Evolutionary conservation across 768 basidiomycete species (phyloP).

Genomic region (Naganishia randhawae): DNA sequence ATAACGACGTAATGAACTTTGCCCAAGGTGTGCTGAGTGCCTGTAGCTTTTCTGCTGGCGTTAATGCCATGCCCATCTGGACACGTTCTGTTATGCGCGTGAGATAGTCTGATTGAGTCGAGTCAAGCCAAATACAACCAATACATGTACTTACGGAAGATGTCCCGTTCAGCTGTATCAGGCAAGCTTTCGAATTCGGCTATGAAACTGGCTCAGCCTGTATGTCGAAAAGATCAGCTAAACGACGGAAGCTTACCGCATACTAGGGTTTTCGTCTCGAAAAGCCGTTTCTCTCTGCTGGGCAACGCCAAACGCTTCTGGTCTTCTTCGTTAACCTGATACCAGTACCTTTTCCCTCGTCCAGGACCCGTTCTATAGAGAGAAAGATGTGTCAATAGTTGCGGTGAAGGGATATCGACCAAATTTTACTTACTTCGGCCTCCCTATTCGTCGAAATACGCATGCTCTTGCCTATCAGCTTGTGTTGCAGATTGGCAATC

Average conservation of each 20-base stretch:
- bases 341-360: slow-evolving; percentile 27
- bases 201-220: not conserved
- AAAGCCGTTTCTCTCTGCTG: slow-evolving; percentile 11
- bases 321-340: slow-evolving; percentile 6
- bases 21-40: slow-evolving; percentile 22
- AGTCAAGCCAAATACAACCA: not conserved
- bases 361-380: slow-evolving; percentile 23
- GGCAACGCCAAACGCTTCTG: slow-evolving; percentile 17
- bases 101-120: not conserved
- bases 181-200: slow-evolving; percentile 27
- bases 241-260: slow-evolving; percentile 12
- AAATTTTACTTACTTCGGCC: slow-evolving; percentile 10
- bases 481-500: not conserved
- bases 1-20: not conserved
- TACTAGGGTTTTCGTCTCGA: slow-evolving; percentile 17
- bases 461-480: not conserved
- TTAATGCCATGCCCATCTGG: slow-evolving; percentile 26
- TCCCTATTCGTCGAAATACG: not conserved
- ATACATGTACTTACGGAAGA: slow-evolving; percentile 25
- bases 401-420: not conserved
- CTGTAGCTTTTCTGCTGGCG: slow-evolving; percentile 29
- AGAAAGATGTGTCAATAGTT: not conserved
- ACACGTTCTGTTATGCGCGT: slow-evolving; percentile 23
- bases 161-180: slow-evolving; percentile 28
- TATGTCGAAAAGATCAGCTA: too few species aligned